A percentile compares a stretch with the other conserved stretches of the same genome.
Conservation (phyloP, 208 protist species). For the Leishmania mexicana region DNA sequence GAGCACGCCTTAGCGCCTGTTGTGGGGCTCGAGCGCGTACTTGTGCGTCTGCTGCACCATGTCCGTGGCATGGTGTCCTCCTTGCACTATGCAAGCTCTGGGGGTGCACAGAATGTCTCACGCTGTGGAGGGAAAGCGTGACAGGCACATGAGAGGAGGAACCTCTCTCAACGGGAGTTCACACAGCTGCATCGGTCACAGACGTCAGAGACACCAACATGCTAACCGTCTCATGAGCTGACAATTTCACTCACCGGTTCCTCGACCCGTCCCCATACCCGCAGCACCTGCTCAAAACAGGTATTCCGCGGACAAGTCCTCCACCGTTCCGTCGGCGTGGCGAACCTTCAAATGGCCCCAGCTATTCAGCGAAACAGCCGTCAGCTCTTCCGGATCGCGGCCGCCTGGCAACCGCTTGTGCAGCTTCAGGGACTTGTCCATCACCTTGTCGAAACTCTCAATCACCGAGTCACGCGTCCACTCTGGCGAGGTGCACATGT, state of each 20-base stretch:
- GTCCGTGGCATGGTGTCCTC: not conserved
- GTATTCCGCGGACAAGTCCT: conserved; percentile 63
- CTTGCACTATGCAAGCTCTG: not conserved
- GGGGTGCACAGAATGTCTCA: not conserved
- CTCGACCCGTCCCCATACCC: not conserved
- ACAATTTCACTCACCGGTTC: not conserved
- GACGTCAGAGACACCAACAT: not conserved
- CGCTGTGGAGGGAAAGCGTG: not conserved
- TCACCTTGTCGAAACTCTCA: conserved; percentile 45
- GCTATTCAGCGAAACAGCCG: conserved; percentile 50
- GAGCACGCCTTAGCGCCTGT: not conserved
- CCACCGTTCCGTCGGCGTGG: conserved; percentile 39
- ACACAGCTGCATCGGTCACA: not conserved
- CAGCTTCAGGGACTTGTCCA: conserved; percentile 46
- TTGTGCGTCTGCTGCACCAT: not conserved
- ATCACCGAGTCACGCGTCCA: conserved; percentile 37
- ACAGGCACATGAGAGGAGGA: not conserved
- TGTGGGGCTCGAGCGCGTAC: not conserved
- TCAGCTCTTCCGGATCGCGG: conserved; percentile 45
- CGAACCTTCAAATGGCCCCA: conserved; percentile 67
- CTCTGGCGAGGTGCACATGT: conserved; percentile 19
- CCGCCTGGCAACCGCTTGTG: conserved; percentile 44
- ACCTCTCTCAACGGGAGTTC: not conserved
- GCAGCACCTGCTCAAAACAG: conserved; percentile 40
- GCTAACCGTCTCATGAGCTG: not conserved